Percentiles rank a stretch among this genome's conserved stretches.
phyloP scores from a whole-genome alignment of 1,284 basidiomycete species.

The Inonotus hispidus region DNA sequence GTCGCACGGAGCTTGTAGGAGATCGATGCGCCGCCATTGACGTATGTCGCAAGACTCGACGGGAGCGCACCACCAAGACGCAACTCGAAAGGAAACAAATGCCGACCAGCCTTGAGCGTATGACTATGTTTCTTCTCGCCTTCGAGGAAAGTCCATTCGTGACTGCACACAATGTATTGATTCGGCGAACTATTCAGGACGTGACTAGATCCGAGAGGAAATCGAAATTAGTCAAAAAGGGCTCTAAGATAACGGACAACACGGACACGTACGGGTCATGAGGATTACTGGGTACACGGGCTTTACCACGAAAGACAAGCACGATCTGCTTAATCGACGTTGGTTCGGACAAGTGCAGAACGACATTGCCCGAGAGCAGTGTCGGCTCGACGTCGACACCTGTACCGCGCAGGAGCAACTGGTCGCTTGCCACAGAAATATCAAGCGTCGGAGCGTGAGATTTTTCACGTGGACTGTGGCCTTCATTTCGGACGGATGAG shows the following conservation, averaged over 20 bases:
- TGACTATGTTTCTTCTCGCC: slow-evolving; percentile 73
- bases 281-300: slow-evolving; percentile 60
- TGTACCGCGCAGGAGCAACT: slow-evolving; percentile 69
- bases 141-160: slow-evolving; percentile 88
- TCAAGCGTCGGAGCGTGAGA: slow-evolving; percentile 48
- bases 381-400: slow-evolving; percentile 81
- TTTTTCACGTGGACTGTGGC: slow-evolving; percentile 33
- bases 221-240: neutral
- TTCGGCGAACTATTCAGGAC: slow-evolving; percentile 39
- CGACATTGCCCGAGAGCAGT: slow-evolving; percentile 69
- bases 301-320: slow-evolving; percentile 80
- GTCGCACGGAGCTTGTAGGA: slow-evolving; percentile 84
- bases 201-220: slow-evolving; percentile 21
- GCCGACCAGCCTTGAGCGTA: slow-evolving; percentile 85
- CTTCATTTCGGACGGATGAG: slow-evolving; percentile 34
- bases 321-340: slow-evolving; percentile 85
- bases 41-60: slow-evolving; percentile 60
- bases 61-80: slow-evolving; percentile 79
- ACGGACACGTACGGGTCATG: slow-evolving; percentile 58
- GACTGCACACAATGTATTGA: slow-evolving; percentile 65
- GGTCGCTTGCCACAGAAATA: slow-evolving; percentile 67
- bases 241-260: neutral
- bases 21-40: slow-evolving; percentile 60
- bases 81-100: slow-evolving; percentile 85
- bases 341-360: slow-evolving; percentile 72